Evolutionary conservation across 768 basidiomycete species (phyloP), one percentile per base, ranked within the genome.

Genomic region (Pleurotus citrinopileatus): DNA sequence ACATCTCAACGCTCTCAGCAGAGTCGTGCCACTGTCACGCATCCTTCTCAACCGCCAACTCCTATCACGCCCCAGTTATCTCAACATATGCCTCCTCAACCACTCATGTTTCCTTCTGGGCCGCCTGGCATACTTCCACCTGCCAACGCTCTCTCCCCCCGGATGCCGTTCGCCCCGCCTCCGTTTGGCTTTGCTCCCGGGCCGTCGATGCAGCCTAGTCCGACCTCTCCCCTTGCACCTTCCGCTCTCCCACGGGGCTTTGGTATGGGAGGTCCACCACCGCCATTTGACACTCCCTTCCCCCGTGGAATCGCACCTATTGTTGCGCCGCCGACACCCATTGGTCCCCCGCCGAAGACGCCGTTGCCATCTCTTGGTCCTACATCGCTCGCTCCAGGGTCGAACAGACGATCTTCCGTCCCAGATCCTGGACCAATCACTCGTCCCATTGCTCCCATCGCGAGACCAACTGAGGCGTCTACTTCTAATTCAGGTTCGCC

Each of bases 381-480:
- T 4, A 63, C 67, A 42, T 72, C 61, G 46, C 68, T 62, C 19
- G 65, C 63, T 60, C 62, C 67, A 44, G 54, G 64, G 50, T 32
- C 37, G 27, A 52, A 59, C 42, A 26, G 59, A 54, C 63, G 53
- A 55, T 62, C 54, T 29, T 66, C 69, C 42, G 70, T 69, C 40
- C 61, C 73, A 5, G 78, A 76, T 42, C 83, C 79, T 22, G 84
- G 87, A 19, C 84, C 82, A 10, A 84, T 86, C 56, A 78, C 77
- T 17, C 77, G 83, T 22, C 84, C 85, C 4, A 75, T 79, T 27
- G 81, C 83, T 13, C 87, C 88, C 9, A 89, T 91, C 46, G 88
- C 87, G 4, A 77, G 85, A 3, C 87, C 87, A 1, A 55, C 59
- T 19, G 67, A 66, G 17, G 77, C 76, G 4, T 82, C 84, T 13